Evolutionary conservation across 164 flowering plant species (phyloP).

Genomic region (Sextonia rubra): DNA sequence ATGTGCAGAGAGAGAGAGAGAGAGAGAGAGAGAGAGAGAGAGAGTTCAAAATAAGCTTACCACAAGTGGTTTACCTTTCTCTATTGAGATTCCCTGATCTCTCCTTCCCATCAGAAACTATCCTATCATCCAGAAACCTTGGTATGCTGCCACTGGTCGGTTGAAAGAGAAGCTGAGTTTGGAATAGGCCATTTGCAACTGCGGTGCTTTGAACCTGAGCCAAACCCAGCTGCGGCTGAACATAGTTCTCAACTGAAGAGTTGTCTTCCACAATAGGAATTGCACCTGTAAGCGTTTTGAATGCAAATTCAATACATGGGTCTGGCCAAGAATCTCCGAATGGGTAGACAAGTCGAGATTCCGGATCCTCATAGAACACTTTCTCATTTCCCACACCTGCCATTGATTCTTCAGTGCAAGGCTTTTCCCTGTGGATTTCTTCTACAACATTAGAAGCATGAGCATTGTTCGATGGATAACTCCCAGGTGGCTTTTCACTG

Average conservation of each 20-base stretch:
- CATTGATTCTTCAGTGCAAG: neutral
- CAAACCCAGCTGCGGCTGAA: slow-evolving; percentile 25
- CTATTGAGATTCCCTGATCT: no score
- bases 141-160: neutral
- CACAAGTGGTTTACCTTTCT: neutral
- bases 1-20: no score
- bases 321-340: slow-evolving; percentile 35
- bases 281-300: slow-evolving; percentile 47
- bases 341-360: slow-evolving; percentile 16
- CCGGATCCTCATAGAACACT: neutral
- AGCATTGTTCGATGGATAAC: neutral
- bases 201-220: slow-evolving; percentile 17
- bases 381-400: slow-evolving; percentile 7
- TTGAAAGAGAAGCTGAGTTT: neutral
- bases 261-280: slow-evolving; percentile 32
- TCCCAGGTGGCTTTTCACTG: neutral
- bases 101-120: neutral
- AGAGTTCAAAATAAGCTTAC: no score
- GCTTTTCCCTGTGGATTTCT: neutral
- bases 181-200: neutral
- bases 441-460: neutral
- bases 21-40: no score
- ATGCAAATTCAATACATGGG: slow-evolving; percentile 48
- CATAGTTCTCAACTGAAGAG: slow-evolving; percentile 19
- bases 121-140: neutral